Conservation (phyloP, 495 filamentous ascomycete species). For the Aspergillus nanangensis region DNA sequence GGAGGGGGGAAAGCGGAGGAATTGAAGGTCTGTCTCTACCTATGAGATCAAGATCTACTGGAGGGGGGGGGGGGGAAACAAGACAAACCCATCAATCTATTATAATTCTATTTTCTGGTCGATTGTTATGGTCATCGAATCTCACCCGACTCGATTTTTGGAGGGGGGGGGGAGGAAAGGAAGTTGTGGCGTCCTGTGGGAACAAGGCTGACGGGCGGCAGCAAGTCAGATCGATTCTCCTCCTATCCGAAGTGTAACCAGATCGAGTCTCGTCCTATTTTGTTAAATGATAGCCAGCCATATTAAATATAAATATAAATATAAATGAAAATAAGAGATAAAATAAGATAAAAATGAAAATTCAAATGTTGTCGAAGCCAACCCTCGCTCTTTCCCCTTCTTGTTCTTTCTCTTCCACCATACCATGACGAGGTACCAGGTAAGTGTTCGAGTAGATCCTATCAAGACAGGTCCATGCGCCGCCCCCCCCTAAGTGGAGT, state of each 20-base stretch:
- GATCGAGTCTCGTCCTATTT: slow-evolving; percentile 16
- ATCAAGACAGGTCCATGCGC: no score
- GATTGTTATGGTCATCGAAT: neutral
- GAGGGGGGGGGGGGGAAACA: neutral
- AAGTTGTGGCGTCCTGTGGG: slow-evolving; percentile 21
- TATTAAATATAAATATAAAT: neutral
- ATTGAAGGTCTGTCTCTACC: slow-evolving; percentile 5
- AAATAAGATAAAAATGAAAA: slow-evolving; percentile 1
- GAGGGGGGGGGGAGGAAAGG: slow-evolving; percentile 17
- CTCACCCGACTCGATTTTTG: slow-evolving; percentile 6
- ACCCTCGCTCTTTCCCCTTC: no score
- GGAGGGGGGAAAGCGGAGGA: no score
- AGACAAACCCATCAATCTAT: no score
- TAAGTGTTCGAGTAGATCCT: no score
- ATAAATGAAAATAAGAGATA: slow-evolving; percentile 1
- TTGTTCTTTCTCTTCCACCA: no score
- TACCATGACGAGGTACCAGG: no score
- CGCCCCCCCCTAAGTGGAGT: no score
- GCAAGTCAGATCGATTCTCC: slow-evolving; percentile 23
- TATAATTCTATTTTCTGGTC: no score
- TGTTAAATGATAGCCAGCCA: neutral
- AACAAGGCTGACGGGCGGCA: slow-evolving; percentile 30
- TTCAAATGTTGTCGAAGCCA: no score
- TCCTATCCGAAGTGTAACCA: slow-evolving; percentile 18
- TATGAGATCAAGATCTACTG: neutral